Evolutionary conservation across 331 rosid genomes (phyloP), one percentile per base, ranked within the genome.

Genomic region (Pyrus hybrid): DNA sequence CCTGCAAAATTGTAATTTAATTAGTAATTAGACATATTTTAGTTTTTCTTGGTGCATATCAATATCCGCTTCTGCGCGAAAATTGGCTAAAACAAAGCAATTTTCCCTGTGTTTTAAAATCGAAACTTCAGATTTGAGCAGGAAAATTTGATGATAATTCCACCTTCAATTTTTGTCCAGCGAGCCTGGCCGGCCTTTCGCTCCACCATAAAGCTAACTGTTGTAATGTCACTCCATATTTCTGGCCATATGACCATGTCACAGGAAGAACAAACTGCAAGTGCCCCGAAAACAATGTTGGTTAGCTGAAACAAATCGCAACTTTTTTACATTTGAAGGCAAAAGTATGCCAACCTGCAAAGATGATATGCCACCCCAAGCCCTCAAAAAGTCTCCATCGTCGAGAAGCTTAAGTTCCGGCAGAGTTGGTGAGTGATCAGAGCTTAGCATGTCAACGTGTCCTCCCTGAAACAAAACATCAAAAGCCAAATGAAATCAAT

Each of bases 301-400:
- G 13, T 84, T 18, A 79, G 68, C 65, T 5, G 17, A 73, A 64
- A 62, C 43, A 68, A 30, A 26, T 62, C 21, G 16, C 66, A 25
- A 26, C 14, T 2, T 26, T 5, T 25, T 25, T n/a, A 62, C 66
- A 13, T 33, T 47, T 4, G 8, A 33, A 30, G 29, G 23, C 9
- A 63, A 68, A 58, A 2, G 43, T 25, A 53, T 73, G 56, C 83
- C 29, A 77, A 91, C 98, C 98, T 93, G 97, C 85, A 94, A 77
- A 79, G 95, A 82, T 2, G 97, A 94, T 78, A 94, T 81, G 76
- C 99, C 99, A 68, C 99, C 98, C 99, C 99, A 94, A 23, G 97
- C 99, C 83, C 20, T 94, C 80, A 94, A 81, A 81, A 94, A 90
- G 83, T 94, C 82, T 32, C 97, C 99, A 72, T 85, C 90, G 35